Percentiles rank a stretch among this genome's conserved stretches.
Evolutionary conservation across 2,329 filamentous ascomycete species (phyloP).

Genomic region (Fusarium chuoi): DNA sequence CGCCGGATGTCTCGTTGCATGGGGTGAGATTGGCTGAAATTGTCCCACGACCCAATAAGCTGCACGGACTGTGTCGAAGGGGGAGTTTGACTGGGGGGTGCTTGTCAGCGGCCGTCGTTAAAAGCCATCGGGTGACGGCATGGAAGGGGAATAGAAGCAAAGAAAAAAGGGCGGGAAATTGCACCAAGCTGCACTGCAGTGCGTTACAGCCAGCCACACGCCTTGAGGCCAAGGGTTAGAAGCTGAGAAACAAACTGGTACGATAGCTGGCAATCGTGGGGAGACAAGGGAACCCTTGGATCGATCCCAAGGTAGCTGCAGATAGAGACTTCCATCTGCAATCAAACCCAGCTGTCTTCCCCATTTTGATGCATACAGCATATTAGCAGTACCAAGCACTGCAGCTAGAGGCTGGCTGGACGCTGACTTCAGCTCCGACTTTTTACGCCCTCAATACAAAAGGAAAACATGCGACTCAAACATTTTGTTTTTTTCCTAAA

Average conservation of each 20-base stretch:
- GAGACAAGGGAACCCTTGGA: slow-evolving; percentile 36
- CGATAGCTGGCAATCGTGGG: slow-evolving; percentile 35
- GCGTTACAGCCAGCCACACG: slow-evolving; percentile 33
- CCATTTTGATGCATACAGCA: slow-evolving; percentile 10
- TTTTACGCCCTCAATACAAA: not conserved
- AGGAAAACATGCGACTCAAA: slow-evolving; percentile 29
- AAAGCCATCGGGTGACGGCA: slow-evolving; percentile 28
- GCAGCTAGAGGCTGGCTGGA: slow-evolving; percentile 13
- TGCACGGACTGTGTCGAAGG: slow-evolving; percentile 75
- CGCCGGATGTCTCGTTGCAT: slow-evolving; percentile 85
- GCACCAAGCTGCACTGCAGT: slow-evolving; percentile 10
- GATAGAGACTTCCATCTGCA: slow-evolving; percentile 13
- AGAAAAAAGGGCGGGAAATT: slow-evolving; percentile 41
- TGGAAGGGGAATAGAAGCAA: slow-evolving; percentile 41
- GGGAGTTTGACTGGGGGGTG: slow-evolving; percentile 64
- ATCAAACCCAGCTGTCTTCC: slow-evolving; percentile 4
- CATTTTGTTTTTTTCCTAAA: slow-evolving; percentile 2
- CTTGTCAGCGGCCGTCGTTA: slow-evolving; percentile 41
- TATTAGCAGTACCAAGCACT: slow-evolving; percentile 9
- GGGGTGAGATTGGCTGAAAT: slow-evolving; percentile 80
- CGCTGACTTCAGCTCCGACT: slow-evolving; percentile 37
- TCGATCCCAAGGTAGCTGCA: slow-evolving; percentile 21
- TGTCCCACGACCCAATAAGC: slow-evolving; percentile 94
- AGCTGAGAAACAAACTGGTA: slow-evolving; percentile 19
- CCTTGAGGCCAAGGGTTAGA: slow-evolving; percentile 14